Evolutionary conservation across 1,284 basidiomycete genomes (phyloP), one percentile per base, ranked within the genome.

Genomic region (Sporisorium graminicola): DNA sequence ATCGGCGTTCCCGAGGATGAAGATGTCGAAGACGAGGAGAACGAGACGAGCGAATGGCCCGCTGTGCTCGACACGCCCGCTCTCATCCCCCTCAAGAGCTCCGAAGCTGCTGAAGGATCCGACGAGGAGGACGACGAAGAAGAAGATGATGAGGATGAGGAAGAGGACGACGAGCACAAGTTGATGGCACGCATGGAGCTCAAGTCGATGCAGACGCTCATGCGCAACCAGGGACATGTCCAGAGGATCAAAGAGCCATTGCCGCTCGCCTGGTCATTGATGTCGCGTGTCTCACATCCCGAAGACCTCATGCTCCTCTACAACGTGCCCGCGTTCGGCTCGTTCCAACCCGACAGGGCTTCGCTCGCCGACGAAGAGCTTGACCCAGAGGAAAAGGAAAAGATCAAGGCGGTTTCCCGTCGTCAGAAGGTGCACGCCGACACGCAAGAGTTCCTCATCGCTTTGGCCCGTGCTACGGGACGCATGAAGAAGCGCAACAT

Each of bases 231-330:
- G 47, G 83, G 83, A 24, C 63, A 79, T 35, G 73, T 85, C 14
- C 78, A 83, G 71, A 67, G 79, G 35, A 79, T 82, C 66, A 78
- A 80, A 60, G 82, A 84, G 53, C 83, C 83, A 5, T 35, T 81
- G 16, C 75, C 80, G 3, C 65, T 84, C 18, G 65, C 82, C 18
- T 70, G 74, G 62, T 67, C 72, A n/a, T 62, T 84, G 52, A 42
- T 83, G 4, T 73, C 74, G 42, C 73, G 78, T 47, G 74, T 82
- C 6, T 68, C 76, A 29, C 74, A 82, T 43, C 80, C 76, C 20
- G 75, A 79, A 49, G 82, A 84, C 35, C 74, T 84, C 46, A 84
- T 84, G 82, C 74, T 84, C 33, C 58, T 70, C 40, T 83, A 82
- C 63, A 80, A 82, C 37, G 74, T 78, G 5, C 82, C 83, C 2